phyloP scores from a whole-genome alignment of 2,329 filamentous ascomycete species.

The Colletotrichum chlorophyti region DNA sequence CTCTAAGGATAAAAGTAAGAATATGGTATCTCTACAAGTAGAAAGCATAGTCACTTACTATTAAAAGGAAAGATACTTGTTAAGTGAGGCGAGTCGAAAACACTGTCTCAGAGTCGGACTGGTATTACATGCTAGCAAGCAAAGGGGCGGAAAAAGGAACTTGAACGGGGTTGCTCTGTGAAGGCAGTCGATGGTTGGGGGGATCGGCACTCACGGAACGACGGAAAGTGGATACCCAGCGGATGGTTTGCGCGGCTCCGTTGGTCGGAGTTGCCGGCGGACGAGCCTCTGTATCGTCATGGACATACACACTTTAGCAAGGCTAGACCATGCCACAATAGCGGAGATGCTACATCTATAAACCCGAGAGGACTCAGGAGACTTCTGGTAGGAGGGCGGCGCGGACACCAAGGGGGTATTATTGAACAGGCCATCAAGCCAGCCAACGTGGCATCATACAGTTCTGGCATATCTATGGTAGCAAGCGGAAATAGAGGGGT shows the following conservation, averaged over 20 bases:
- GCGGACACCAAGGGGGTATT: background rate
- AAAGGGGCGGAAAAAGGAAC: conserved; percentile 2
- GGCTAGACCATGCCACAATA: conserved; percentile 23
- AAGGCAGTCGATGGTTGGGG: conserved; percentile 5
- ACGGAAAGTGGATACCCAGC: conserved; percentile 1
- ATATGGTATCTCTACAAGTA: too few species aligned
- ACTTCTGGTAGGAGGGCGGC: too few species aligned
- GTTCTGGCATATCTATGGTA: background rate
- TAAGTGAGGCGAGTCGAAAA: background rate
- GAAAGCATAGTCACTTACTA: too few species aligned
- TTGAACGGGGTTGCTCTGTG: background rate
- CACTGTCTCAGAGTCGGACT: background rate
- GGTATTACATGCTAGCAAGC: background rate
- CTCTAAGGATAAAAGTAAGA: too few species aligned
- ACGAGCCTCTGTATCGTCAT: conserved; percentile 10
- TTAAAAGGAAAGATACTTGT: too few species aligned
- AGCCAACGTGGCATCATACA: background rate
- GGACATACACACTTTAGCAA: conserved; percentile 13
- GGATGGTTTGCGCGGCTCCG: conserved; percentile 19
- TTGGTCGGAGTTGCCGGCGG: conserved; percentile 22
- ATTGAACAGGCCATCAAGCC: too few species aligned
- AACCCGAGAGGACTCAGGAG: too few species aligned
- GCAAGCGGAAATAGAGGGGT: background rate
- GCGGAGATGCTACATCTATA: background rate
- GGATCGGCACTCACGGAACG: conserved; percentile 23